Evolutionary conservation across 495 filamentous ascomycete genomes (phyloP).

Genomic region (Trichoderma orchidacearum): DNA sequence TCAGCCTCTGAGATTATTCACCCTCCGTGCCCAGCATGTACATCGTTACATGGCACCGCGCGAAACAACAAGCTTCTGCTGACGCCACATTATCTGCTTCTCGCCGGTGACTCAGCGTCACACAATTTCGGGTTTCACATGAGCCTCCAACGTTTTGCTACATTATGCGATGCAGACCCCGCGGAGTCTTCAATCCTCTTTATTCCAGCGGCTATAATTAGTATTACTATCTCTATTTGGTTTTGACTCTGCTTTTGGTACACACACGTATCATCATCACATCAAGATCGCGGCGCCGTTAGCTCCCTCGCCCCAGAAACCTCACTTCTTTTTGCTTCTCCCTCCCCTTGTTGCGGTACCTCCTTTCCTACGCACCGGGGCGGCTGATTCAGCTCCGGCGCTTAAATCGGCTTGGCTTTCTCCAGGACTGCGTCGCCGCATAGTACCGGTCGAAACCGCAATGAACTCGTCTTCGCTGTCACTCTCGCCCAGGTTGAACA

Average conservation of each 20-base stretch:
- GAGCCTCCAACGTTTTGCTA: neutral
- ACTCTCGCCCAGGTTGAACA: conserved; percentile 64
- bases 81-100: too few species aligned
- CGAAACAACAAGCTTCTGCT: too few species aligned
- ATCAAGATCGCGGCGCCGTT: neutral
- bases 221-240: too few species aligned
- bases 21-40: neutral
- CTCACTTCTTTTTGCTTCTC: conserved; percentile 15
- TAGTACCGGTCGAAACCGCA: conserved; percentile 69
- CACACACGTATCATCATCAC: neutral
- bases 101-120: too few species aligned
- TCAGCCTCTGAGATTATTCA: neutral
- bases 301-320: neutral
- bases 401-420: conserved; percentile 29
- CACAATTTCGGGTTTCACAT: neutral
- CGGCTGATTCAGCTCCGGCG: conserved; percentile 15
- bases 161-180: neutral
- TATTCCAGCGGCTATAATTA: too few species aligned
- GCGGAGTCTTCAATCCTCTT: too few species aligned
- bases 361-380: conserved; percentile 17
- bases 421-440: conserved; percentile 54
- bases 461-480: conserved; percentile 81
- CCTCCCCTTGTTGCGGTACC: conserved; percentile 9
- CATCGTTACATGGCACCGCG: neutral
- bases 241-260: too few species aligned